Evolutionary conservation across 306 rosid species (phyloP), one percentile per base, ranked within the genome.

Genomic region (Phaseolus lunatus): DNA sequence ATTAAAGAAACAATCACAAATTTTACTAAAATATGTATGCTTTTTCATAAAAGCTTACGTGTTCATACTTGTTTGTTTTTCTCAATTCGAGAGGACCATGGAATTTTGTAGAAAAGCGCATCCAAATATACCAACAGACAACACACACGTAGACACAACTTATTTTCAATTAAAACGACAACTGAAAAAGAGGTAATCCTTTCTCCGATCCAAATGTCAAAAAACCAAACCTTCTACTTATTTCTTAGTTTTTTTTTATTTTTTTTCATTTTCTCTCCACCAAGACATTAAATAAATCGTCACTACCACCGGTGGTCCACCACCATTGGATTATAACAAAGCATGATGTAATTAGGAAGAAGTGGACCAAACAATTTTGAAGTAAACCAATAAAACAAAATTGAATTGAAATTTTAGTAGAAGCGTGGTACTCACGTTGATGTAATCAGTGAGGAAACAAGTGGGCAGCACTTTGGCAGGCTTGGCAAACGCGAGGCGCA

Each of bases 381-480:
- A 33, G 39, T 33, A 33, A 33, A 33, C 39, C 39, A 7, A 33
- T 7, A 33, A 33, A 33, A 33, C 9, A 33, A 33, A 33, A 33
- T 0, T 33, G 7, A 33, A 33, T 33, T 33, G 9, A 33, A 33
- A 33, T 33, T 33, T 7, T 0, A 8, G 12, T 9, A 0, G 13
- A 13, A 12, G 44, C 44, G 71, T 4, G 52, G 9, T 31, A 77
- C 86, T 85, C 67, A 94, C 98, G 79, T 88, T 66, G 58, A 94
- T 90, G 73, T 63, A 89, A 59, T 90, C 97, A 2, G 64, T 69
- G 74, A 94, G 90, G 67, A 94, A 83, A 29, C 90, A 94, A 6
- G 95, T 31, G 2, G 98, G 97, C 52, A 87, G 16, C 39, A 71
- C 43, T 65, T 63, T 83, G 13, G 26, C 27, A 18, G 95, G 92